A percentile compares a stretch with the other conserved stretches of the same genome.
phyloP scores from a whole-genome alignment of 768 basidiomycete genomes.

The Amanita pallidorosea region DNA sequence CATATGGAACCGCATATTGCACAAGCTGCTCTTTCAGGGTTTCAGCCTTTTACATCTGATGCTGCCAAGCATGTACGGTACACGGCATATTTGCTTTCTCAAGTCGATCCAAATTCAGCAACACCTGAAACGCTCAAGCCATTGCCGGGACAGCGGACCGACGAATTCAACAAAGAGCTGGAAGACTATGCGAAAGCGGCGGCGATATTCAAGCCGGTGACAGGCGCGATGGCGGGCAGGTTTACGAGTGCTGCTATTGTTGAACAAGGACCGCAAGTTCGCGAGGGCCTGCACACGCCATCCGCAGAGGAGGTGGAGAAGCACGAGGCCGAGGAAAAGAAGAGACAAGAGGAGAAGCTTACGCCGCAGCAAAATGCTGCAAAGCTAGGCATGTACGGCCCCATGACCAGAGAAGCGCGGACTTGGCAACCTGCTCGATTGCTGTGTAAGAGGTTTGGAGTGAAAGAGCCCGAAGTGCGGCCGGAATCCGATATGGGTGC shows the following conservation, averaged over 20 bases:
- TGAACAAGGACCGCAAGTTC: conserved; percentile 49
- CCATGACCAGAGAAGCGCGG: conserved; percentile 64
- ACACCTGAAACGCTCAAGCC: conserved; percentile 38
- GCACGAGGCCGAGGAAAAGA: conserved; percentile 28
- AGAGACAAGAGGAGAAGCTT: conserved; percentile 43
- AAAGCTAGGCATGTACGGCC: conserved; percentile 81
- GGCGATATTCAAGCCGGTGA: conserved; percentile 81
- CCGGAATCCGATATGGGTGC: conserved; percentile 19
- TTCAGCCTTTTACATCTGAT: conserved; percentile 77
- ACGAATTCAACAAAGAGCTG: conserved; percentile 75
- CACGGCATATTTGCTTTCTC: conserved; percentile 66
- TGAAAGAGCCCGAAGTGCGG: conserved; percentile 75
- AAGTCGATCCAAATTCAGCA: conserved; percentile 38
- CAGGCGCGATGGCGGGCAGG: conserved; percentile 88
- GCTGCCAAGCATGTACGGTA: conserved; percentile 81
- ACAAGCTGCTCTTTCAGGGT: conserved; percentile 78
- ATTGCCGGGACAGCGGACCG: conserved; percentile 44
- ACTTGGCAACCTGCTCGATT: conserved; percentile 77
- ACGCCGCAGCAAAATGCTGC: conserved; percentile 79
- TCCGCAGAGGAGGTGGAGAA: conserved; percentile 30
- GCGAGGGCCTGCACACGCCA: conserved; percentile 64
- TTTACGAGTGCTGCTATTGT: conserved; percentile 75
- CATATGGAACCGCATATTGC: conserved; percentile 70
- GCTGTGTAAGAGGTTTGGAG: conserved; percentile 89
- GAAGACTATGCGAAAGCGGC: conserved; percentile 84